These are phyloP conservation scores for Suillus subluteus DNA, from an alignment of 768 basidiomycete genomes.

Conservation along the genomic window DNA sequence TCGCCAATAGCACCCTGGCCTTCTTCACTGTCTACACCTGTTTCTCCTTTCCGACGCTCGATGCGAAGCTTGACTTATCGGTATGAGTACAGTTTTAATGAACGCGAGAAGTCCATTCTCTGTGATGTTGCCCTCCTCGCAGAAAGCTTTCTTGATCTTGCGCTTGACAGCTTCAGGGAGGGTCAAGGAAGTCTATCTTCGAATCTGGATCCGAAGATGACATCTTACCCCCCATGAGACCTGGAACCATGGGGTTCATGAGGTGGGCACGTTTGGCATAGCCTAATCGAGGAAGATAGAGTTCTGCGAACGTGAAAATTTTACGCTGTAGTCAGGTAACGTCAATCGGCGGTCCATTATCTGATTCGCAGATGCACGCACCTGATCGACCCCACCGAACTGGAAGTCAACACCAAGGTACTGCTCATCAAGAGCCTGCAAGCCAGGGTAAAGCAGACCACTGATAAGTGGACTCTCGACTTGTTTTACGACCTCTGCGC, in stretches of 20 bases:
- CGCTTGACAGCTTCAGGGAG: conserved; percentile 79
- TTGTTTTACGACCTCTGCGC: conserved; percentile 98
- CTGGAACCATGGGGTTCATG: conserved; percentile 98
- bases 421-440: conserved; percentile 97
- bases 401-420: conserved; percentile 97
- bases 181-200: conserved; percentile 97
- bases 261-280: conserved; percentile 95
- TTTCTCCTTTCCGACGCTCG: conserved; percentile 54
- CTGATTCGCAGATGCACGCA: conserved; percentile 36
- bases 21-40: conserved; percentile 43
- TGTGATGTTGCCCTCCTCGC: conserved; percentile 86
- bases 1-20: conserved; percentile 51
- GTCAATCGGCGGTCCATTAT: neutral
- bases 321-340: conserved; percentile 68
- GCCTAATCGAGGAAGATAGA: conserved; percentile 91
- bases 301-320: conserved; percentile 97
- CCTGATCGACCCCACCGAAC: conserved; percentile 98
- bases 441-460: conserved; percentile 91
- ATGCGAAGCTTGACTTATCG: conserved; percentile 77
- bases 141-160: conserved; percentile 92
- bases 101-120: conserved; percentile 92
- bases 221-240: conserved; percentile 95
- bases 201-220: conserved; percentile 96
- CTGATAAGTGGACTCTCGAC: conserved; percentile 90
- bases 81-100: conserved; percentile 84